These are phyloP conservation scores for Diphasiastrum complanatum DNA, from an alignment of 83 land plant species.

Conservation along the genomic window DNA sequence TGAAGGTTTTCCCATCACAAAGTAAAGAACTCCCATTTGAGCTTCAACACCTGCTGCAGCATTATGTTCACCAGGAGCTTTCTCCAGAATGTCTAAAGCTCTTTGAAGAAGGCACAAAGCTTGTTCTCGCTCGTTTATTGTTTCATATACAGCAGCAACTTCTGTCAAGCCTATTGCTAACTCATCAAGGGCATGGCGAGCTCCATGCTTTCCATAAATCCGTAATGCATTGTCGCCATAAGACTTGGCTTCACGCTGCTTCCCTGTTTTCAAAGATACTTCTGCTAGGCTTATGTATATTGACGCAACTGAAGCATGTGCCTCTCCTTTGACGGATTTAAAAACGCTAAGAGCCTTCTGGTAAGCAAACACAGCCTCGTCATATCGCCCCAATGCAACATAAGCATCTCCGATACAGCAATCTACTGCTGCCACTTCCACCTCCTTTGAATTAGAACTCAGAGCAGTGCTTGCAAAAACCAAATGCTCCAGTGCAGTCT, in stretches of 20 bases:
- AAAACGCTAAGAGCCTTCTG: constrained; percentile 67
- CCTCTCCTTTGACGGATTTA: constrained; percentile 67
- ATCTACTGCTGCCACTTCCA: constrained; percentile 74
- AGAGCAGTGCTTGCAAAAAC: constrained; percentile 77
- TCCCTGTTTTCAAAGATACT: constrained; percentile 68
- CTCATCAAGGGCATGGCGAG: constrained; percentile 54
- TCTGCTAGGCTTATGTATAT: constrained; percentile 84
- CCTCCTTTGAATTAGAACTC: constrained; percentile 57
- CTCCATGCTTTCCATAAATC: constrained; percentile 57
- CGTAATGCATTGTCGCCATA: constrained; percentile 74
- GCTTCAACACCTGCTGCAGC: constrained; percentile 91
- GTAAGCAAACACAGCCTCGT: constrained; percentile 77
- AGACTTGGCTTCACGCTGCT: constrained; percentile 63
- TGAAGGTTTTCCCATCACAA: constrained; percentile 52
- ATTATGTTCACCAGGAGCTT: constrained; percentile 62
- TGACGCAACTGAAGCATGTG: constrained; percentile 70
- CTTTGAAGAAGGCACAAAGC: constrained; percentile 67
- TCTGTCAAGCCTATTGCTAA: constrained; percentile 67
- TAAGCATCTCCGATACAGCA: constrained; percentile 85
- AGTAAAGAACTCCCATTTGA: constrained; percentile 84
- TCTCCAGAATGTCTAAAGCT: constrained; percentile 48
- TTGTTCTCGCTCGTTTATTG: constrained; percentile 64
- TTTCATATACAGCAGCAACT: constrained; percentile 71
- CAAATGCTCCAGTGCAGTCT: constrained; percentile 75
- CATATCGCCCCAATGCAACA: constrained; percentile 64